Evolutionary conservation across 225 moss, liverwort and hornwort species (phyloP), one percentile per base, ranked within the genome.

Genomic region (Polytrichum formosum): DNA sequence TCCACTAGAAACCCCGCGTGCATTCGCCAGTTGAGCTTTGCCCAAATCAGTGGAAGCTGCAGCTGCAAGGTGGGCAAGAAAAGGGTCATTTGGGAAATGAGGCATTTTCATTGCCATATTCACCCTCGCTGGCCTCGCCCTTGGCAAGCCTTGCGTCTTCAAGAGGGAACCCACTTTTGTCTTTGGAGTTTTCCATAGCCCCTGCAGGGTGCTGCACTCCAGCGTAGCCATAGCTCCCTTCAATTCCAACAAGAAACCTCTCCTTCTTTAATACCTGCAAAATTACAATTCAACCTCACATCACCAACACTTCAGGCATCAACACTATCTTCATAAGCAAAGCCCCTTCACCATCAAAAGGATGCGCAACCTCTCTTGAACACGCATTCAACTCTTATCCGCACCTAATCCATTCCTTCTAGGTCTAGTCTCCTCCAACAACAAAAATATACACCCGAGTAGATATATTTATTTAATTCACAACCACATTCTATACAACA

Each of bases 21-120:
- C 87, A 56, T 94, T 89, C 13, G 92, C 92, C 77, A 98, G 74
- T 82, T 94, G 98, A 64, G 85, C 94, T 73, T 91, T 84, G 55
- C 98, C 94, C 35, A 87, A 55, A n/a, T 90, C 88, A 9, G 98
- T 91, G 60, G 76, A 86, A 18, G 92, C 98, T 26, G 92, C 98
- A 58, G 90, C 83, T 25, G 91, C 94, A 30, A 98, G 94, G 73
- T 91, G 92, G 46, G 83, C 75, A 16, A 98, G 84, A 60, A 98
- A 98, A 26, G 98, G 98, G 69, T 98, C 94, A 37, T 73, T 90
- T 5, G 92, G 84, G 29, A 88, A 82, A 22, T 91, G 86, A 22
- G 90, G 76, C 16, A 87, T 78, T 67, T 92, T 92, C 88, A 97
- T 69, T 5, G 90, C 91, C 90, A 90, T 90, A 53, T 79, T 86